Evolutionary conservation across 345 rosid species (phyloP), one percentile per base, ranked within the genome.

Genomic region (Citrus sp.): DNA sequence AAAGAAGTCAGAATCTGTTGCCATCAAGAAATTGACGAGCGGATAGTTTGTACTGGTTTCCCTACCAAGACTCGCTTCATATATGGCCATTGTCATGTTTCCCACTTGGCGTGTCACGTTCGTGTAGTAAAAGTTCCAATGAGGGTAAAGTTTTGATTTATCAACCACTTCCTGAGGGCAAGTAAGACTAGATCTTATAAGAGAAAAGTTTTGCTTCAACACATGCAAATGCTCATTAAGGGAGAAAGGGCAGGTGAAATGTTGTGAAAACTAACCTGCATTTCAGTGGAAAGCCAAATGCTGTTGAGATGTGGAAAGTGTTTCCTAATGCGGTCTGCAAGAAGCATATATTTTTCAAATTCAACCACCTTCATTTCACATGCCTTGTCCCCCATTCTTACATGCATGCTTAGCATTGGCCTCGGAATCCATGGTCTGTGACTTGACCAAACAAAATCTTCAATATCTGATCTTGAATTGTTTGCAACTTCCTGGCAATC

Each of bases 371-470:
- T 91, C 99, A 96, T 96, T 82, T 96, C 97, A 18, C 95, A 89
- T 1, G 99, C 95, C 84, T 96, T 96, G 88, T 96, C 99, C 73
- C 99, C 97, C 98, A 96, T 96, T 72, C 99, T 87, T n/a, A 96
- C 98, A 19, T 96, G 99, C 84, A 96, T 81, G 82, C 99, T 96
- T 73, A 94, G 88, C 86, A 96, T 79, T 37, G 98, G 99, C 85
- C 95, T 85, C 0, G 98, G 98, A 4, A 86, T 86, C 99, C 99
- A 96, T 2, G 97, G 92, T 79, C 85, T 89, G 80, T 89, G 92
- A 82, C 76, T 87, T 9, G 97, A 89, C 99, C 98, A 96, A 2
- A 96, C 95, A 22, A 82, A 86, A 42, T 86, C 86, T 82, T 91
- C 94, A 9, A 94, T 89, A 60, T 91, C 97, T 0, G 92, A 85